Conservation (phyloP, 164 flowering plant genomes). For the Houttuynia cordata region DNA sequence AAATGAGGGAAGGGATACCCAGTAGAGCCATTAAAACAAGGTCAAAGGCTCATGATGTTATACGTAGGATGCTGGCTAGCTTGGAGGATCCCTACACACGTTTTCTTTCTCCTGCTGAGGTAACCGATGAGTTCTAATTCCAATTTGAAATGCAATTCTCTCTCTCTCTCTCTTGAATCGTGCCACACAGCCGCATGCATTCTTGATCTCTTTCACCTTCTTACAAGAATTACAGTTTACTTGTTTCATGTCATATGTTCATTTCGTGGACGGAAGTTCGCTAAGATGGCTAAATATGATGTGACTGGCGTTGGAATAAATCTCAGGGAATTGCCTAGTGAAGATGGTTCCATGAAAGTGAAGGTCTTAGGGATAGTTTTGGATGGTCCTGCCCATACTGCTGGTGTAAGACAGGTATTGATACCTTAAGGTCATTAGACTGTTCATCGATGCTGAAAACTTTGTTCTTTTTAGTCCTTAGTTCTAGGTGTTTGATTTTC, state of each 20-base stretch:
- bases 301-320: slow-evolving; percentile 92
- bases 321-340: slow-evolving; percentile 74
- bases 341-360: slow-evolving; percentile 49
- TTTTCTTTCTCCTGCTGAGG: slow-evolving; percentile 78
- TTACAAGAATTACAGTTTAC: slow-evolving; percentile 27
- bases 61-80: slow-evolving; percentile 63
- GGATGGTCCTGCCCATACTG: slow-evolving; percentile 88
- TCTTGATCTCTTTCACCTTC: slow-evolving; percentile 9
- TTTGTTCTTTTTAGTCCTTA: too few relatives aligned
- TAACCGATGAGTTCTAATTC: slow-evolving; percentile 13
- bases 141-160: slow-evolving; percentile 4
- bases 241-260: slow-evolving; percentile 25
- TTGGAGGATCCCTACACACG: slow-evolving; percentile 90
- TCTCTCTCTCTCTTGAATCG: too few relatives aligned
- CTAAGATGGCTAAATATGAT: slow-evolving; percentile 94
- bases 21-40: slow-evolving; percentile 47
- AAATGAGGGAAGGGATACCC: slow-evolving; percentile 47
- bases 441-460: neutral
- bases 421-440: neutral
- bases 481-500: too few relatives aligned
- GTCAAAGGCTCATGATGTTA: slow-evolving; percentile 77
- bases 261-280: slow-evolving; percentile 50
- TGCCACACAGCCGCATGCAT: neutral
- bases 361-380: slow-evolving; percentile 78
- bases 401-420: slow-evolving; percentile 88